Base-by-base conservation (phyloP, 768 basidiomycete species). In the Agaricus sinodeliciosus region DNA sequence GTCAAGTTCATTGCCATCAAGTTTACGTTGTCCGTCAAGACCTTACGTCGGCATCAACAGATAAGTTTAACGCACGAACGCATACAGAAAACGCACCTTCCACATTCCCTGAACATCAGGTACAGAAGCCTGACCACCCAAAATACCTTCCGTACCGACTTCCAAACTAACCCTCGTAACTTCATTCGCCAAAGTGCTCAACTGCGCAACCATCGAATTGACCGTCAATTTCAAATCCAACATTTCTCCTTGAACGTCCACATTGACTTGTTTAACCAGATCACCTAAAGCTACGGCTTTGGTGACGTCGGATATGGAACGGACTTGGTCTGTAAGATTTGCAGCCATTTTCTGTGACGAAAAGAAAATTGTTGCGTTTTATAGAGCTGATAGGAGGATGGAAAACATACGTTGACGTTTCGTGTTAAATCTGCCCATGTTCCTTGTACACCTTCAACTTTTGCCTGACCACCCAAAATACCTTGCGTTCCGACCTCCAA, bases 201-300 rank as follows among this genome's bases (percentile, higher is more conserved):
- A 66, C 61, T 87, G 84, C 18, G 82, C 93, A 77, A 71, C 94
- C 94, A 73, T 93, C 70, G 61, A 92, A 81, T 75, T 95, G 79
- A 72, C 91, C 0, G 93, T 97, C 66, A 87, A 76, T 69, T 90
- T 89, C 68, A 90, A 67, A 60, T 92, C 88, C 19, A 93, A 78
- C 81, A 97, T 94, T 72, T 97, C 94, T 42, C 94, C 94, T 60
- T 92, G 87, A 12, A 94, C 94, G 60, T 94, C 90, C 52, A 95
- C 93, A 56, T 91, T 82, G 63, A 95, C 93, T 25, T 83, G 81
- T 63, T 89, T 85, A 59, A 76, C 79, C 43, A 96, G 69, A 65
- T 95, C 92, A 16, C 94, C 94, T 48, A 81, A 71, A 1, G 93
- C 91, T 51, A 94, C 91, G 4, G 88, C 87, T 31, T 87, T 90